Evolutionary conservation across 2,329 filamentous ascomycete species (phyloP).

Genomic region (Calonectria hongkongensis): DNA sequence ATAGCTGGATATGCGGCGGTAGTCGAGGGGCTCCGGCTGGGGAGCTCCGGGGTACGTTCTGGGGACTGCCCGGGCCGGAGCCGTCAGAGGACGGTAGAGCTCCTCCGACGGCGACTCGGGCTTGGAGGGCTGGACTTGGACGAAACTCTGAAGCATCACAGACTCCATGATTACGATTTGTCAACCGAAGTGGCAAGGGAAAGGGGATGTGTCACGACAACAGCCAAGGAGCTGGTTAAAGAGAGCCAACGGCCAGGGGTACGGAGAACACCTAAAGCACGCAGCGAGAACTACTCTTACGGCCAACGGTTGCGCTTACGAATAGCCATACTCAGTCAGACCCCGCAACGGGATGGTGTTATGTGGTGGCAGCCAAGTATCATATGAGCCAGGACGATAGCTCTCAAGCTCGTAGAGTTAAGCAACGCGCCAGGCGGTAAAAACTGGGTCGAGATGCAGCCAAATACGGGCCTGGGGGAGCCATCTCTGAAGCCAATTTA

Average conservation of each 20-base stretch:
- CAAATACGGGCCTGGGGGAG: constrained; percentile 37
- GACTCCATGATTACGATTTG: constrained; percentile 57
- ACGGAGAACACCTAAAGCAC: neutral
- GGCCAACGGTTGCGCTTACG: constrained; percentile 15
- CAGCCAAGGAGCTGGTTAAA: neutral
- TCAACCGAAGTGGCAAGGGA: neutral
- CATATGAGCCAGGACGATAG: constrained; percentile 22
- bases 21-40: constrained; percentile 57
- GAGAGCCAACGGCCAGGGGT: neutral
- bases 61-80: constrained; percentile 61
- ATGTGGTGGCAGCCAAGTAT: constrained; percentile 29
- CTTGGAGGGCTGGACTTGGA: constrained; percentile 56
- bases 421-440: constrained; percentile 28
- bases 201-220: neutral
- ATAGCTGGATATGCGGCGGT: constrained; percentile 49
- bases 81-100: constrained; percentile 50
- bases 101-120: constrained; percentile 45
- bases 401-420: constrained; percentile 16
- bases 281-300: constrained; percentile 16
- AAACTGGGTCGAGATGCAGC: constrained; percentile 30
- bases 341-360: constrained; percentile 30
- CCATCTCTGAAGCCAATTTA: constrained; percentile 20
- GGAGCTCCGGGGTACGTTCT: constrained; percentile 64
- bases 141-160: constrained; percentile 57
- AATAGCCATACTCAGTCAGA: constrained; percentile 2